Conservation (phyloP, 306 rosid genomes). For the Datisca glomerata region DNA sequence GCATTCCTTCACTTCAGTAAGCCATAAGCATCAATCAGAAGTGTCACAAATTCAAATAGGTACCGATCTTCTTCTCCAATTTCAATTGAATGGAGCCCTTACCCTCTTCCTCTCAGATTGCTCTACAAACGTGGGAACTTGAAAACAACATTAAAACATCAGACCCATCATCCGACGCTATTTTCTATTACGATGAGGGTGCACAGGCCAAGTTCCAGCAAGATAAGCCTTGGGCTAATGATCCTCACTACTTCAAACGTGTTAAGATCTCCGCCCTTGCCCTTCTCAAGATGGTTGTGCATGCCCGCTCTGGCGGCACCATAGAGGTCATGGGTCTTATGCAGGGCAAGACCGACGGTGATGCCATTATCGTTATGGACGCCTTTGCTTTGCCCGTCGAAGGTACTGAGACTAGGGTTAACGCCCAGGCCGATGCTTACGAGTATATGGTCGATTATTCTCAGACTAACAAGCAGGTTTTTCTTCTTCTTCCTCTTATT, state of each 20-base stretch:
- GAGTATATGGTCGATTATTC: conserved; percentile 96
- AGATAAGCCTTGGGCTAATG: conserved; percentile 77
- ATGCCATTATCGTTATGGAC: conserved; percentile 87
- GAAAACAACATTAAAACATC: conserved; percentile 75
- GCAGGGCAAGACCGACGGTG: conserved; percentile 94
- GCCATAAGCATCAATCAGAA: too few species aligned
- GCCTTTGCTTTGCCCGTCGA: conserved; percentile 93
- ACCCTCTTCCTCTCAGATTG: conserved; percentile 33
- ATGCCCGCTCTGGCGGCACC: conserved; percentile 95
- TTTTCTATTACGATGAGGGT: conserved; percentile 79
- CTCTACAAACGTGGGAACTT: conserved; percentile 88
- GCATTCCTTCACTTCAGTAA: too few species aligned
- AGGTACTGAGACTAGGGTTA: conserved; percentile 97
- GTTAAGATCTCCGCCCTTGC: conserved; percentile 98
- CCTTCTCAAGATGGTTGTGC: conserved; percentile 94
- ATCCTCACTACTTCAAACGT: conserved; percentile 92
- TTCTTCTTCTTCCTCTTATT: background rate
- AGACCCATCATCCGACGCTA: conserved; percentile 58
- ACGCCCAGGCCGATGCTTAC: conserved; percentile 97
- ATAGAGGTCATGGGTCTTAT: conserved; percentile 97
- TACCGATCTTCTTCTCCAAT: background rate
- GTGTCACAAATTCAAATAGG: too few species aligned
- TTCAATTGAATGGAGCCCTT: conserved; percentile 34
- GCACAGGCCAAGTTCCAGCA: conserved; percentile 64
- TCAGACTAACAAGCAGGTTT: conserved; percentile 87